Base-by-base conservation (phyloP, 305 asterid genomes). In the Rubia balearica region DNA sequence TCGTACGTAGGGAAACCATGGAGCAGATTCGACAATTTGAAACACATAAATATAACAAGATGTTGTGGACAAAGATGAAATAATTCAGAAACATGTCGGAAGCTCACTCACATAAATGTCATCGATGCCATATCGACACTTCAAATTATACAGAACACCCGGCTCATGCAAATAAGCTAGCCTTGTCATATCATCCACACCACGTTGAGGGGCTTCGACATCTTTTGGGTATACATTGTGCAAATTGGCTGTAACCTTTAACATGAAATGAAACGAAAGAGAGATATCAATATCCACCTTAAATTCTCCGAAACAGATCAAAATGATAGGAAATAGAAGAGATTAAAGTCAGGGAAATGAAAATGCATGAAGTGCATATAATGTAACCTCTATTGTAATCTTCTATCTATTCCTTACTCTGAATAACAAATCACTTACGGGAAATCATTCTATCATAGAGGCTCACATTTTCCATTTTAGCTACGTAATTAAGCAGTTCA, bases 131-230 rank as follows among this genome's bases (percentile, higher is more conserved):
- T 86, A 90, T 79, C 97, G 81, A 65, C 79, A 70, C 74, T 74
- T 85, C 89, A 90, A 72, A 78, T 90, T 90, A 82, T 88, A 81
- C 72, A 90, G 76, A 76, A 87, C 91, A 65, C 97, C 96, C 19
- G 97, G 97, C 79, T 90, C 97, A 67, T 88, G 97, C 83, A 90
- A 83, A 78, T 88, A 90, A 64, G 96, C 83, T 74, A 90, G 91
- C 80, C 81, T 90, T 77, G 93, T 90, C 96, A 90, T 90, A 71
- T 90, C 97, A 84, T 90, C 96, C 85, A 85, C 88, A 1, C 97
- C 93, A 79, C 78, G 69, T 14, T 79, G 57, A 66, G 91, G 88
- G 70, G 93, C 91, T 71, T 87, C 97, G 3, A 78, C 81, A 81
- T 90, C 97, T 84, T 84, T 86, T 33, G 96, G 88, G 56, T 77